Evolutionary conservation across 768 basidiomycete species (phyloP).

Genomic region (Auricularia sp.): DNA sequence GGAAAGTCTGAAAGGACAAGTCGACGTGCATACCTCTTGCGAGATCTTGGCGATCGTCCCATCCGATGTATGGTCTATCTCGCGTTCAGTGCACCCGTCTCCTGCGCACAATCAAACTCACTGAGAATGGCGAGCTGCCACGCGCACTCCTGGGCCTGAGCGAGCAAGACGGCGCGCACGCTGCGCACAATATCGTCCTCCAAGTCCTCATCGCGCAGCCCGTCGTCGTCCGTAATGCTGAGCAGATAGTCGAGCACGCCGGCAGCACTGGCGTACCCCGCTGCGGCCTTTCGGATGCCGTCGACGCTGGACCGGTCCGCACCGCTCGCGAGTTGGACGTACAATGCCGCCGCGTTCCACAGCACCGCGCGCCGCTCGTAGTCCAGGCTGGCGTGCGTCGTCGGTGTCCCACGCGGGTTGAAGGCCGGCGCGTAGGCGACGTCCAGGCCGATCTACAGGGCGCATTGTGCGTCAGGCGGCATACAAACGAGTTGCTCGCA

Average conservation of each 20-base stretch:
- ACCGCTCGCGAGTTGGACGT: constrained; percentile 63
- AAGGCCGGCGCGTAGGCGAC: constrained; percentile 72
- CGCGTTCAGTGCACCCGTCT: neutral
- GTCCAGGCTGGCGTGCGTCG: constrained; percentile 60
- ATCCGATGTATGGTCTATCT: constrained; percentile 62
- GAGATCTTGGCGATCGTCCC: constrained; percentile 58
- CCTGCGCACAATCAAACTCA: constrained; percentile 20
- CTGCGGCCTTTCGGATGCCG: constrained; percentile 71
- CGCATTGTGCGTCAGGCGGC: neutral
- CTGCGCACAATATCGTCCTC: neutral
- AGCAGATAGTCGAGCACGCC: constrained; percentile 59
- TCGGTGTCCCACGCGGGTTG: constrained; percentile 41
- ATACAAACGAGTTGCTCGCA: constrained; percentile 10
- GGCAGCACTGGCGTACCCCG: constrained; percentile 61
- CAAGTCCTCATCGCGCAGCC: constrained; percentile 53
- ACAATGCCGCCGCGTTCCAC: constrained; percentile 83
- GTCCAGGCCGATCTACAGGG: constrained; percentile 53
- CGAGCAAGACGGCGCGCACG: constrained; percentile 52
- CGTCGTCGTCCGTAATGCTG: constrained; percentile 39
- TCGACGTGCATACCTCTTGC: constrained; percentile 3
- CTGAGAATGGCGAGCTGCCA: constrained; percentile 90
- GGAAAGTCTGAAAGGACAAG: neutral
- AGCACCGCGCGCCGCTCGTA: constrained; percentile 74
- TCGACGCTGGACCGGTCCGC: constrained; percentile 63
- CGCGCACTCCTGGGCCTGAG: constrained; percentile 93